phyloP scores from a whole-genome alignment of 352 stramenopile species.

The Pythium chondricola region DNA sequence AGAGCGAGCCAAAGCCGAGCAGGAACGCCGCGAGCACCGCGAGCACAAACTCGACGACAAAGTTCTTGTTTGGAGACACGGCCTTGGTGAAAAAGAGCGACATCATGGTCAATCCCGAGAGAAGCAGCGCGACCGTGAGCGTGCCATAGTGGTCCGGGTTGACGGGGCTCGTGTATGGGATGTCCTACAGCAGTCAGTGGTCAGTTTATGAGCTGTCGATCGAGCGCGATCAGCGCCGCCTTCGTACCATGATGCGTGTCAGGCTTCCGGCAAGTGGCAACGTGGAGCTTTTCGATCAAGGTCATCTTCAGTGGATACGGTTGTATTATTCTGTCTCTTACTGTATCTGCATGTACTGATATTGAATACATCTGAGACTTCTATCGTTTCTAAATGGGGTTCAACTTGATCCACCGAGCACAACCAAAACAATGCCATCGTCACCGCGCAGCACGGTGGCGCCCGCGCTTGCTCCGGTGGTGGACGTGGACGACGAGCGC shows the following conservation, averaged over 20 bases:
- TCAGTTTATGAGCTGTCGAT: too few relatives aligned
- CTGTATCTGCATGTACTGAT: too few relatives aligned
- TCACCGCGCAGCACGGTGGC: background rate
- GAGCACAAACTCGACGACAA: slow-evolving; percentile 57
- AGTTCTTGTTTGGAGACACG: slow-evolving; percentile 73
- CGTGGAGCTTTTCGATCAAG: too few relatives aligned
- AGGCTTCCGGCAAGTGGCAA: too few relatives aligned
- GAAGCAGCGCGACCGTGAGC: slow-evolving; percentile 46
- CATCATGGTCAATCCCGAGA: slow-evolving; percentile 74
- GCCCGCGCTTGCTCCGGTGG: background rate
- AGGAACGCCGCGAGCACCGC: slow-evolving; percentile 64
- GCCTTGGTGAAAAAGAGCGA: slow-evolving; percentile 78
- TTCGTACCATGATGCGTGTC: too few relatives aligned
- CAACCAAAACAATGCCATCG: background rate
- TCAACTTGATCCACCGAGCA: slow-evolving; percentile 3
- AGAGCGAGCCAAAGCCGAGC: slow-evolving; percentile 76
- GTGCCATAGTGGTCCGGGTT: slow-evolving; percentile 61
- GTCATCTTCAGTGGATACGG: too few relatives aligned
- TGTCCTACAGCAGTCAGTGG: slow-evolving; percentile 33
- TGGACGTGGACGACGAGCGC: slow-evolving; percentile 24
- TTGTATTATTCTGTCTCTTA: too few relatives aligned
- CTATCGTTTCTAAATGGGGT: slow-evolving; percentile 8
- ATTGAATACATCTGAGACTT: too few relatives aligned
- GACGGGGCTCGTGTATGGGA: slow-evolving; percentile 79
- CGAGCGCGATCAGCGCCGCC: too few relatives aligned